Evolutionary conservation across 805 yeast genomes (phyloP).

Genomic region (Ogataea methanolica): DNA sequence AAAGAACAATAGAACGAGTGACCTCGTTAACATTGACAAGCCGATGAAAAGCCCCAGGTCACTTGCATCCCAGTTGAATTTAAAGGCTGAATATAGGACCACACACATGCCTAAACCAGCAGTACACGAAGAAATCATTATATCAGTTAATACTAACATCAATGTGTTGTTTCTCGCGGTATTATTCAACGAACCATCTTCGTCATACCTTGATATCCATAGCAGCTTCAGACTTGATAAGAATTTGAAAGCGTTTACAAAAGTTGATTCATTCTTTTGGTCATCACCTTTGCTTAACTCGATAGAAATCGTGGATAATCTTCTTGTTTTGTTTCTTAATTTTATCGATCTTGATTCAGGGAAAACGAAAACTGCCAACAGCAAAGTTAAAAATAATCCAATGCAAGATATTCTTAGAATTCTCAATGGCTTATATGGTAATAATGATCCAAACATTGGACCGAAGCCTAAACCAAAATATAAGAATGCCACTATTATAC

Average conservation of each 20-base stretch:
- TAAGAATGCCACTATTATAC: slow-evolving; percentile 53
- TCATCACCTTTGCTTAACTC: neutral
- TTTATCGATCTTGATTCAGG: slow-evolving; percentile 62
- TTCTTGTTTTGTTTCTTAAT: slow-evolving; percentile 49
- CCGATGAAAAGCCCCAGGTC: slow-evolving; percentile 56
- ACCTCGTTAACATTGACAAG: slow-evolving; percentile 43
- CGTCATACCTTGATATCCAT: slow-evolving; percentile 42
- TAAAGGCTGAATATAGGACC: slow-evolving; percentile 49
- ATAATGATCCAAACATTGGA: slow-evolving; percentile 51
- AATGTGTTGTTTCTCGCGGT: slow-evolving; percentile 44
- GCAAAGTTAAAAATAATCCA: slow-evolving; percentile 29
- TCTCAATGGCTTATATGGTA: slow-evolving; percentile 30
- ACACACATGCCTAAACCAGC: slow-evolving; percentile 38
- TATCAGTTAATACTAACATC: slow-evolving; percentile 43
- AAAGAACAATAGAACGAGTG: slow-evolving; percentile 42
- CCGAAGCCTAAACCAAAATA: slow-evolving; percentile 62
- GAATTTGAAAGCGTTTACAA: slow-evolving; percentile 18
- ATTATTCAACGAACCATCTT: slow-evolving; percentile 21
- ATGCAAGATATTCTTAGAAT: slow-evolving; percentile 15
- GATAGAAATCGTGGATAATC: slow-evolving; percentile 14
- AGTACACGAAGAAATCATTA: slow-evolving; percentile 35
- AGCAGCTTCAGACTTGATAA: slow-evolving; percentile 49
- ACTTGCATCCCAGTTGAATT: slow-evolving; percentile 49
- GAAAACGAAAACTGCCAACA: slow-evolving; percentile 36
- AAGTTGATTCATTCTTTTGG: neutral